These are phyloP conservation scores for Venturia carpophila DNA, from an alignment of 2,329 filamentous ascomycete genomes.

Conservation along the genomic window DNA sequence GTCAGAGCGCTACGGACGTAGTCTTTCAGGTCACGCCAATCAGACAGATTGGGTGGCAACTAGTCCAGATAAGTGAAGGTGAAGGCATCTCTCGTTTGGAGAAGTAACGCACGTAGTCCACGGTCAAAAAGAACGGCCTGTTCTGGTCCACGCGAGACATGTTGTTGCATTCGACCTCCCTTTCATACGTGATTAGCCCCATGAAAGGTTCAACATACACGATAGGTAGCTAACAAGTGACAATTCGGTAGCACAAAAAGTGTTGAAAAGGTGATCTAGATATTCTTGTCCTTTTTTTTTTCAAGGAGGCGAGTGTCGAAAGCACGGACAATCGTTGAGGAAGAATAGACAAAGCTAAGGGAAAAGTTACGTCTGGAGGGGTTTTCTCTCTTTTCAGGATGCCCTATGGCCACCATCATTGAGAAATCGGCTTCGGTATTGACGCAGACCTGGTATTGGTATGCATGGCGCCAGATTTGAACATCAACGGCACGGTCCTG, in stretches of 20 bases:
- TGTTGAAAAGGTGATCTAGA: no score
- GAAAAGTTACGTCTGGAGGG: background rate
- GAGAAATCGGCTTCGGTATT: background rate
- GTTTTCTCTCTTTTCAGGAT: background rate
- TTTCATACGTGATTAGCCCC: no score
- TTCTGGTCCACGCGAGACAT: conserved; percentile 5
- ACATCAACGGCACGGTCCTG: background rate
- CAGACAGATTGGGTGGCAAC: background rate
- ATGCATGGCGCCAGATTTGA: background rate
- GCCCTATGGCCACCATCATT: background rate
- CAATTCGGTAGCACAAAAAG: background rate
- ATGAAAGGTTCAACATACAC: background rate
- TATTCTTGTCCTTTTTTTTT: background rate
- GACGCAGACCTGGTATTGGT: background rate
- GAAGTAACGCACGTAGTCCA: background rate
- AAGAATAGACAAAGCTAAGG: background rate
- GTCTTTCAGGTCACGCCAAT: conserved; percentile 15
- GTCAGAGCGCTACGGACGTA: conserved; percentile 3
- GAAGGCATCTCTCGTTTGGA: no score
- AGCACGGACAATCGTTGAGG: background rate
- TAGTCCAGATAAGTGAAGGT: background rate
- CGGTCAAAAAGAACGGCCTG: conserved; percentile 2
- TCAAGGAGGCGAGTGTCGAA: background rate
- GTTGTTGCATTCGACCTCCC: background rate
- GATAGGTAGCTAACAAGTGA: background rate